Percentiles rank a stretch among this genome's conserved stretches.
These are phyloP conservation scores for Colletotrichum acutatum DNA, from an alignment of 2,329 filamentous ascomycete species.

Conservation along the genomic window DNA sequence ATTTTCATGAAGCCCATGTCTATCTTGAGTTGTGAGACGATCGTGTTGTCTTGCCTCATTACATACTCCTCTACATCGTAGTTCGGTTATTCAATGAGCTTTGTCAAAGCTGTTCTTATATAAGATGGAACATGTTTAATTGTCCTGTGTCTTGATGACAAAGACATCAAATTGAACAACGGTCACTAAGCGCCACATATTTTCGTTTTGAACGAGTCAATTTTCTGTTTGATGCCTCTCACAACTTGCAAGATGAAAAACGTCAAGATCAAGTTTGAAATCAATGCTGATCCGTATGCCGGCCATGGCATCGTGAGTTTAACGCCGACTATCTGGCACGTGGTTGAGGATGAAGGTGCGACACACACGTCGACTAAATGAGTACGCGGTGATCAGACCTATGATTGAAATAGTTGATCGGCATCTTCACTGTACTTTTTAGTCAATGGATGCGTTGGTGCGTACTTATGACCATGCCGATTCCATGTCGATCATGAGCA, in stretches of 20 bases:
- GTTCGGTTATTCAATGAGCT: not conserved
- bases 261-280: not conserved
- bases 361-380: not conserved
- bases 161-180: not conserved
- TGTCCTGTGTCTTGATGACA: not conserved
- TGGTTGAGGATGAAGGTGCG: not conserved
- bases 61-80: not conserved
- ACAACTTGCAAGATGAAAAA: not conserved
- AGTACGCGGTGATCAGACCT: not conserved
- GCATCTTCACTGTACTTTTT: not conserved
- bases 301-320: not conserved
- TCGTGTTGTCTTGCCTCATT: not conserved
- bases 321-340: not conserved
- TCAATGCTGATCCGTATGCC: no score
- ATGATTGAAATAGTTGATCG: not conserved
- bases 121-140: not conserved
- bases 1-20: not conserved
- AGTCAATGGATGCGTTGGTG: not conserved
- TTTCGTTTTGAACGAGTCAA: not conserved
- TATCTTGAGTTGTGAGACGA: not conserved
- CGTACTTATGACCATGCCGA: not conserved
- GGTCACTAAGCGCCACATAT: not conserved
- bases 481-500: not conserved
- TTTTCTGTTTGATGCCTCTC: not conserved
- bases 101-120: not conserved